These are phyloP conservation scores for Conticribra guillardii DNA, from an alignment of 108 stramenopile species.

Conservation along the genomic window DNA sequence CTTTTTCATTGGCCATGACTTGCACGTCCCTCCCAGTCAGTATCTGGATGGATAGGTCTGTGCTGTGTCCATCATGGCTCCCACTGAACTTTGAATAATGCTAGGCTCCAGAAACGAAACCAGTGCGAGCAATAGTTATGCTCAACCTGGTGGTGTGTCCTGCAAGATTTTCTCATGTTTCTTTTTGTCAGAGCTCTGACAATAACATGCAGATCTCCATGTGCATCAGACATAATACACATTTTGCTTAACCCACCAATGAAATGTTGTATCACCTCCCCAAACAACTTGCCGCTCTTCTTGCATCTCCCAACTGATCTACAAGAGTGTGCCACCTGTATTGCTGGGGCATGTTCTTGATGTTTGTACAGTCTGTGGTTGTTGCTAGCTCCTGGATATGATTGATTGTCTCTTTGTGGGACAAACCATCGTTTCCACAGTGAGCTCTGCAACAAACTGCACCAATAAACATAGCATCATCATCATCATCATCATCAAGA, in stretches of 20 bases:
- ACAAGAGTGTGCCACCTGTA: constrained; percentile 31
- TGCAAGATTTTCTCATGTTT: constrained; percentile 28
- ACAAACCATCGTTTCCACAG: too few relatives aligned
- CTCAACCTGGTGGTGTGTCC: constrained; percentile 12
- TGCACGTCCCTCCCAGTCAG: too few relatives aligned
- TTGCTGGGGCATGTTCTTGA: constrained; percentile 20
- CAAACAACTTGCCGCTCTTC: constrained; percentile 23
- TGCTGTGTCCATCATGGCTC: too few relatives aligned
- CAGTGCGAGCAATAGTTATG: constrained; percentile 21
- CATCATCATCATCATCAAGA: too few relatives aligned
- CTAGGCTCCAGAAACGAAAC: constrained; percentile 4
- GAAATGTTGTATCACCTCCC: constrained; percentile 31
- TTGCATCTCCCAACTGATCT: constrained; percentile 14
- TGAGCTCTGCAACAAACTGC: too few relatives aligned
- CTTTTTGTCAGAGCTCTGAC: constrained; percentile 20
- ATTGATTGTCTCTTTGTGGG: too few relatives aligned
- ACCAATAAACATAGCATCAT: too few relatives aligned
- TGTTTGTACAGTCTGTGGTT: constrained; percentile 13
- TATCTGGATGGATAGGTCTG: too few relatives aligned
- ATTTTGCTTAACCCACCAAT: constrained; percentile 18
- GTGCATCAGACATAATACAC: constrained; percentile 11
- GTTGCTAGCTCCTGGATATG: too few relatives aligned
- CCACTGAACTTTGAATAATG: too few relatives aligned
- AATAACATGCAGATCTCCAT: constrained; percentile 15
- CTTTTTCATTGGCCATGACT: too few relatives aligned